Base-by-base conservation (phyloP, 2,329 filamentous ascomycete species). In the Fusarium temperatum region DNA sequence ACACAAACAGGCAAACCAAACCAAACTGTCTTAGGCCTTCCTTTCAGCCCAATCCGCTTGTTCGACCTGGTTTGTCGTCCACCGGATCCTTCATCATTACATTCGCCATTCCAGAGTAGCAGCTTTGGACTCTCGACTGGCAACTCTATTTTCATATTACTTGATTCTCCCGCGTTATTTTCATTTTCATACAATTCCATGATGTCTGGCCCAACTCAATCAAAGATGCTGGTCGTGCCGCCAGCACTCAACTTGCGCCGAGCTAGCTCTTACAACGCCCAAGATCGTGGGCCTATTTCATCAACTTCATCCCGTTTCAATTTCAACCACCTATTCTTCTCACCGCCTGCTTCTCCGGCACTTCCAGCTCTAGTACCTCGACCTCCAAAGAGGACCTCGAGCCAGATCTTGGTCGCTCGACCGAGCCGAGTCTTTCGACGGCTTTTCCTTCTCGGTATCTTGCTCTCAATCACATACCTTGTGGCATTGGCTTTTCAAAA, bases 321-420 rank as follows among this genome's bases (percentile, higher is more conserved):
- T 81, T 91, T 92, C 82, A 91, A 91, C 77, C 89, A 93, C 72
- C 87, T 93, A 44, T 84, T 91, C 75, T 91, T 90, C 81, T 91
- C 89, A 32, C 87, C 87, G 3, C 93, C 92, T 32, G 91, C 92
- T 8, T 96, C 91, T 5, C 93, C 92, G 5, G 89, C 89, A 72
- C 87, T 95, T 56, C 93, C 92, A 18, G 90, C 89, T 20, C 86
- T 93, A 60, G 85, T 92, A 41, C 90, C 90, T 20, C 87, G 91
- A 70, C 89, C 90, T 78, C 72, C 69, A 18, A 88, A 91, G 78
- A 91, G 92, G 82, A 88, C 90, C 55, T 85, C 86, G 26, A 83
- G 85, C 48, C 84, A 88, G n/a, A 76, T 80, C 24, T 70, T 83
- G 57, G 77, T 77, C 8, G 83, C 88, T 55, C 87, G 88, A 42